A percentile compares a stretch with the other conserved stretches of the same genome.
Evolutionary conservation across 2,329 filamentous ascomycete species (phyloP).

Genomic region (Neopestalotiopsis clavispora): DNA sequence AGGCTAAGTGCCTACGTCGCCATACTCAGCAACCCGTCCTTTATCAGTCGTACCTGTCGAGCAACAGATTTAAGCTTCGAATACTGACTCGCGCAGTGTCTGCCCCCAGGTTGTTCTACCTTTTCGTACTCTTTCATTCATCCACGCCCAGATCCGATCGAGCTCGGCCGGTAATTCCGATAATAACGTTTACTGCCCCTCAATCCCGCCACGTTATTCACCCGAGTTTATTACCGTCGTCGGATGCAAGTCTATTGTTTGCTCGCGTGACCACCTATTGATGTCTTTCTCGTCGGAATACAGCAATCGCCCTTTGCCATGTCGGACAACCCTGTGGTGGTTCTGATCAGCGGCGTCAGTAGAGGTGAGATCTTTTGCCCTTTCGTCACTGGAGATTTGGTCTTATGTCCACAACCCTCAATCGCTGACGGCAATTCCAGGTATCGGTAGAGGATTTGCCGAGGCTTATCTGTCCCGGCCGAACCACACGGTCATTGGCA

Average conservation of each 20-base stretch:
- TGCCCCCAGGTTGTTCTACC: background rate
- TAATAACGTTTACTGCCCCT: background rate
- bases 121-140: background rate
- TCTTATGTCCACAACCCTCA: background rate
- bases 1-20: background rate
- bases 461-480: conserved; percentile 39
- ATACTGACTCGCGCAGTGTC: background rate
- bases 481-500: conserved; percentile 44
- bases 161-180: background rate
- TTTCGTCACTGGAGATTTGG: background rate
- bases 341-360: background rate
- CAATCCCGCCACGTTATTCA: background rate
- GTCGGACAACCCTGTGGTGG: background rate
- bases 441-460: conserved; percentile 38
- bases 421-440: conserved; percentile 22
- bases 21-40: background rate
- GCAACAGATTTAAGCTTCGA: background rate
- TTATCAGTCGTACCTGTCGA: background rate
- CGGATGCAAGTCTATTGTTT: background rate
- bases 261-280: background rate
- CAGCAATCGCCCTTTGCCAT: background rate
- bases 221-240: background rate
- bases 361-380: background rate
- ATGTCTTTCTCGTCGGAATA: background rate
- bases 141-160: background rate